A percentile compares a stretch with the other conserved stretches of the same genome.
Evolutionary conservation across 2,329 filamentous ascomycete genomes (phyloP).

Genomic region (Simplicillium sp.): DNA sequence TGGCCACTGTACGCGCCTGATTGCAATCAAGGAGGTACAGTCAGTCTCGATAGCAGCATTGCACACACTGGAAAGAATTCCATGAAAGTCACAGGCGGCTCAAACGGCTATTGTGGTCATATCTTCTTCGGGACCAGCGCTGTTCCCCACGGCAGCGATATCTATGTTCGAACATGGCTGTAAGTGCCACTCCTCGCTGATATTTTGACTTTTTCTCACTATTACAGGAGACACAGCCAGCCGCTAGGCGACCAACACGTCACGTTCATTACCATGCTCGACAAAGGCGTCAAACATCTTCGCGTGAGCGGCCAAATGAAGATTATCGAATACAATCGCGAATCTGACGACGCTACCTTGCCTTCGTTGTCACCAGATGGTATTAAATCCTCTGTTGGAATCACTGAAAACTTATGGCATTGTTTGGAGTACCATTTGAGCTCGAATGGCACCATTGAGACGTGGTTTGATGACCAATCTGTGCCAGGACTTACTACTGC

Average conservation of each 20-base stretch:
- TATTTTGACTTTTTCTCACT: constrained; percentile 30
- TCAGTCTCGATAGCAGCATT: constrained; percentile 45
- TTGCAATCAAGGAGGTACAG: constrained; percentile 8
- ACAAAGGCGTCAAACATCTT: constrained; percentile 49
- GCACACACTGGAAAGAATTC: constrained; percentile 48
- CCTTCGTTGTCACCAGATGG: constrained; percentile 51
- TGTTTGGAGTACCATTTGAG: constrained; percentile 55
- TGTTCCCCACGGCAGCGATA: constrained; percentile 40
- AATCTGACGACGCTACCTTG: constrained; percentile 52
- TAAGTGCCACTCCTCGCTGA: too few relatives aligned
- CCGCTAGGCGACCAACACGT: constrained; percentile 50
- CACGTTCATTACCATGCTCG: constrained; percentile 55
- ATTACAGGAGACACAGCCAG: constrained; percentile 42
- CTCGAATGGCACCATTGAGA: constrained; percentile 48
- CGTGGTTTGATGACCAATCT: constrained; percentile 45
- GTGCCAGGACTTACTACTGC: constrained; percentile 43
- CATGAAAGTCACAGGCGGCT: constrained; percentile 36
- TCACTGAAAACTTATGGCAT: constrained; percentile 42
- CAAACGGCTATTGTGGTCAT: constrained; percentile 47
- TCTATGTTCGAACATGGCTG: constrained; percentile 28
- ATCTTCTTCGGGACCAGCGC: constrained; percentile 51
- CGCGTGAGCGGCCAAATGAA: constrained; percentile 51
- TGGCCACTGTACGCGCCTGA: background rate
- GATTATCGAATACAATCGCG: constrained; percentile 57
- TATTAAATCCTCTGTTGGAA: constrained; percentile 40